Percentiles rank a stretch among this genome's conserved stretches.
These are phyloP conservation scores for Peronospora belbahrii DNA, from an alignment of 352 stramenopile genomes.

Conservation along the genomic window DNA sequence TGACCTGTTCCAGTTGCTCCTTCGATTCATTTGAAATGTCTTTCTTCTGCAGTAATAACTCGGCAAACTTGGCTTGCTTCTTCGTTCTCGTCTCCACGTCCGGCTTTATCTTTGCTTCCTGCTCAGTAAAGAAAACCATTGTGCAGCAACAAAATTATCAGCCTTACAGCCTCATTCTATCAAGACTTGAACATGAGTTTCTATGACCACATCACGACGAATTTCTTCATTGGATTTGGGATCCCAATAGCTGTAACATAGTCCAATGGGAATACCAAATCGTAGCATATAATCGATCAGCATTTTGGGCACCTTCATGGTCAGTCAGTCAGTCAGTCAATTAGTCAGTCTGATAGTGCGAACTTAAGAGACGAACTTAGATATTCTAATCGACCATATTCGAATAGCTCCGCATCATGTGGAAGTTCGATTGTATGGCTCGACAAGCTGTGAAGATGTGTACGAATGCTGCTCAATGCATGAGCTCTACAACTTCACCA, in stretches of 20 bases:
- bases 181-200: no score
- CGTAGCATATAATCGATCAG: slow-evolving; percentile 66
- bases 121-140: background rate
- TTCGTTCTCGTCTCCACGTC: slow-evolving; percentile 53
- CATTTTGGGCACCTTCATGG: slow-evolving; percentile 82
- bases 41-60: slow-evolving; percentile 54
- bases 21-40: slow-evolving; percentile 52
- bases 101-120: slow-evolving; percentile 66
- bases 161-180: no score
- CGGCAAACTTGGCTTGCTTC: slow-evolving; percentile 65
- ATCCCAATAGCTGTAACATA: slow-evolving; percentile 65
- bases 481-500: slow-evolving; percentile 8
- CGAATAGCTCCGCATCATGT: slow-evolving; percentile 2
- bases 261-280: slow-evolving; percentile 61
- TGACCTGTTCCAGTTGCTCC: slow-evolving; percentile 72
- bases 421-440: slow-evolving; percentile 15
- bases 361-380: slow-evolving; percentile 13
- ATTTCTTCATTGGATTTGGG: slow-evolving; percentile 71
- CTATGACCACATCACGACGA: slow-evolving; percentile 67
- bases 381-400: background rate
- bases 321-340: background rate
- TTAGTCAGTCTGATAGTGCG: no score
- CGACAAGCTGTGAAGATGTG: background rate
- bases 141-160: background rate
- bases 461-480: background rate